Base-by-base conservation (phyloP, 106 monocot genomes). In the Phalaenopsis aphrodite region DNA sequence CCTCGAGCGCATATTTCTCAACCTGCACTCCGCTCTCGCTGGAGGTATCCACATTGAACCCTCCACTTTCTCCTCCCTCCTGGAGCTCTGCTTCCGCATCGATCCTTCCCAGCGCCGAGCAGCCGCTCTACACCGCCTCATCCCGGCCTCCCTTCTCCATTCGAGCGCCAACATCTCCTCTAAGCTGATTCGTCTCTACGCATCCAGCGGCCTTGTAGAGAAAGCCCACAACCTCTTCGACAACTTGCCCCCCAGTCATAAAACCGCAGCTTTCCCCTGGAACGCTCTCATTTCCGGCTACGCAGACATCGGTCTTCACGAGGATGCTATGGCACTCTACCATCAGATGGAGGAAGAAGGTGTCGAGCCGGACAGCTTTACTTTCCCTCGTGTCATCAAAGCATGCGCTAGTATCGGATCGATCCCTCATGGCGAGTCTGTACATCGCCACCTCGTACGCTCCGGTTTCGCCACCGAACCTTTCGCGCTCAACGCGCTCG, bases 291-390 rank as follows among this genome's bases (percentile, higher is more conserved):
- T 94, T 21, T 79, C 87, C 17, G 91, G 92, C 38, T 92, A 96
- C 58, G 82, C 82, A 1, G 87, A 87, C 7, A 9, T 77, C 15
- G 92, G 87, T 14, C 78, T 74, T 39, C 84, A 75, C 79, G 90
- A 89, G 41, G 92, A 94, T 38, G 94, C 94, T 39, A 80, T 98
- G 76, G 97, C 94, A 0, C 58, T 92, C 15, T 97, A 90, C 72
- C 58, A 75, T 86, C 94, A 92, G 82, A 97, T 97, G 96, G 87
- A 85, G 56, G 96, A 97, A 72, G 94, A 90, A 0, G 86, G 82
- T 38, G 81, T 97, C 23, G 68, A 81, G 42, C 89, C 94, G 6
- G 96, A 97, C 72, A 24, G 78, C 43, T 92, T 85, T 84, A 92
- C 94, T 11, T 92, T 94, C 58, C 94, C 96, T 2, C 87, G 88